phyloP scores from a whole-genome alignment of 805 yeast genomes.

The Zygosaccharomyces pseudorouxii region DNA sequence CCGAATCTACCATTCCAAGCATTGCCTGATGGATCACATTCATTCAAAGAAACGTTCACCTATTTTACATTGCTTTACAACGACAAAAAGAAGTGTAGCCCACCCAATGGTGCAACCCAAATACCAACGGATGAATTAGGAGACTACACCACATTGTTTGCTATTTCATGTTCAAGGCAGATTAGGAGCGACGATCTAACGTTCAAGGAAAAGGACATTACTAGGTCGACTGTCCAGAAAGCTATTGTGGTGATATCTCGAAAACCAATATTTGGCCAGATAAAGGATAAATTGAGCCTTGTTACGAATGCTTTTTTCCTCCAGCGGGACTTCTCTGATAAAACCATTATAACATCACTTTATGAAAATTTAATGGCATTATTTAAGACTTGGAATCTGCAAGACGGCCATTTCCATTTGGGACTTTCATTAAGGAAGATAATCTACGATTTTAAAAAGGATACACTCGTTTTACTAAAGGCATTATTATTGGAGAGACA shows the following conservation, averaged over 20 bases:
- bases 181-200: slow-evolving; percentile 57
- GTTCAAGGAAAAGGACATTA: slow-evolving; percentile 56
- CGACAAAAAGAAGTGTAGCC: slow-evolving; percentile 37
- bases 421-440: slow-evolving; percentile 70
- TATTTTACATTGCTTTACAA: slow-evolving; percentile 81
- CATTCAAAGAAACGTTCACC: slow-evolving; percentile 88
- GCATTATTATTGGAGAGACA: slow-evolving; percentile 70
- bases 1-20: slow-evolving; percentile 91
- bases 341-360: slow-evolving; percentile 58
- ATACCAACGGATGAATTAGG: slow-evolving; percentile 32
- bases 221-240: slow-evolving; percentile 87
- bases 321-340: slow-evolving; percentile 74
- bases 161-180: slow-evolving; percentile 90
- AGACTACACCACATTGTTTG: slow-evolving; percentile 72
- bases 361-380: slow-evolving; percentile 57
- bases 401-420: slow-evolving; percentile 60
- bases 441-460: slow-evolving; percentile 52
- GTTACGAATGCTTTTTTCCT: slow-evolving; percentile 82
- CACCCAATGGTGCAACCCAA: slow-evolving; percentile 40
- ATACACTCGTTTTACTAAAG: slow-evolving; percentile 65
- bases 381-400: slow-evolving; percentile 31
- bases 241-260: slow-evolving; percentile 81
- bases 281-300: slow-evolving; percentile 84
- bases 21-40: slow-evolving; percentile 91
- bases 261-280: slow-evolving; percentile 82